Evolutionary conservation across 345 rosid species (phyloP).

Genomic region (Corchorus olitorius): DNA sequence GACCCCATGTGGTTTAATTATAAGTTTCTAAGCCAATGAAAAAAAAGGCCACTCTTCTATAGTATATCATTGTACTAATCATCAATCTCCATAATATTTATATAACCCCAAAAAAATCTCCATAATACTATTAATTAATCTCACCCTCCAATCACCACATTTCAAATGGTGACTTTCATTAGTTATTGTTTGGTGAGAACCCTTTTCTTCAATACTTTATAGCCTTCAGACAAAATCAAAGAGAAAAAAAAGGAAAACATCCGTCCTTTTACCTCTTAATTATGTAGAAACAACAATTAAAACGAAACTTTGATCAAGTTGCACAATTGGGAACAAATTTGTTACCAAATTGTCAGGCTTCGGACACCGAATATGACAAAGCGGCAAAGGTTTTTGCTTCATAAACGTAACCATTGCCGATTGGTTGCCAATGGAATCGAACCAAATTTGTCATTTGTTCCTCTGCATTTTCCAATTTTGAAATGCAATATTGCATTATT

Average conservation of each 20-base stretch:
- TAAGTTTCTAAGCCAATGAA: neutral
- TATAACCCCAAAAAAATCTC: too few relatives aligned
- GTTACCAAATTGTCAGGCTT: neutral
- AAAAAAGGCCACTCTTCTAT: neutral
- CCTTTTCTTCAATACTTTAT: neutral
- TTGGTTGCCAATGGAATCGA: neutral
- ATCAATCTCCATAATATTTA: neutral
- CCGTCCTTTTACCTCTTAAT: neutral
- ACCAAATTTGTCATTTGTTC: neutral
- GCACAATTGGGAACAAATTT: neutral
- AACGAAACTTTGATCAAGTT: neutral
- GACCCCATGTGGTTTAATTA: neutral
- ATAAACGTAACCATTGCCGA: neutral
- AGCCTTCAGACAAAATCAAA: neutral
- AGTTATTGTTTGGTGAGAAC: neutral
- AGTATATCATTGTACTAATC: neutral
- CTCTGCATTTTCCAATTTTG: neutral
- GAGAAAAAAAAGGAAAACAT: neutral
- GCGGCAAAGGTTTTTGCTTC: neutral
- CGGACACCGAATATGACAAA: conserved; percentile 8
- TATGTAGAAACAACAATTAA: neutral
- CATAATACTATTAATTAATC: neutral
- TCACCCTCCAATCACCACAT: too few relatives aligned
- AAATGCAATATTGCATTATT: neutral
- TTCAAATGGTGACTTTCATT: neutral